These are phyloP conservation scores for Zizania palustris DNA, from an alignment of 202 grass and related monocot genomes.

Conservation along the genomic window DNA sequence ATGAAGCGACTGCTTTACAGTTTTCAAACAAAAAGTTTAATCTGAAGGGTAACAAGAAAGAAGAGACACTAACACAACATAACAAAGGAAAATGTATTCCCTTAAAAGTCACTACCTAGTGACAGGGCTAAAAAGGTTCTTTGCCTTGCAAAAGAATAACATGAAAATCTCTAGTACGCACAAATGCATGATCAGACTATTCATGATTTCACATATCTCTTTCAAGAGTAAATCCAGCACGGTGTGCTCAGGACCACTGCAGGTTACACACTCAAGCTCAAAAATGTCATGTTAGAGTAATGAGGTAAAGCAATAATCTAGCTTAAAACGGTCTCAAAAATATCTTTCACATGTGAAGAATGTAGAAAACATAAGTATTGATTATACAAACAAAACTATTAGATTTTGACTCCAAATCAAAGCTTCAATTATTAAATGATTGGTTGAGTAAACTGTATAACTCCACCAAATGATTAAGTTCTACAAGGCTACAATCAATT, in stretches of 20 bases:
- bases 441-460: neutral
- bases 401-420: constrained; percentile 2
- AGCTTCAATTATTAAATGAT: neutral
- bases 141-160: constrained; percentile 10
- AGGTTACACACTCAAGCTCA: neutral
- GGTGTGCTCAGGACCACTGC: neutral
- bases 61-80: neutral
- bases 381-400: neutral
- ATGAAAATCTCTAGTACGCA: constrained; percentile 13
- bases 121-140: neutral
- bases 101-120: neutral
- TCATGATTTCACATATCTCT: neutral
- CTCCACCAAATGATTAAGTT: neutral
- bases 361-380: neutral
- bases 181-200: constrained; percentile 7
- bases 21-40: neutral
- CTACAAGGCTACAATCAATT: neutral
- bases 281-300: constrained; percentile 2
- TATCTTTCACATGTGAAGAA: neutral
- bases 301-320: neutral
- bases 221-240: constrained; percentile 7
- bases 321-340: neutral
- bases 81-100: constrained; percentile 1
- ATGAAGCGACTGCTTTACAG: neutral
- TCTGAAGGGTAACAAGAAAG: neutral